These are phyloP conservation scores for Eutreptiella sp. DNA, from an alignment of 208 protist genomes.

Conservation along the genomic window DNA sequence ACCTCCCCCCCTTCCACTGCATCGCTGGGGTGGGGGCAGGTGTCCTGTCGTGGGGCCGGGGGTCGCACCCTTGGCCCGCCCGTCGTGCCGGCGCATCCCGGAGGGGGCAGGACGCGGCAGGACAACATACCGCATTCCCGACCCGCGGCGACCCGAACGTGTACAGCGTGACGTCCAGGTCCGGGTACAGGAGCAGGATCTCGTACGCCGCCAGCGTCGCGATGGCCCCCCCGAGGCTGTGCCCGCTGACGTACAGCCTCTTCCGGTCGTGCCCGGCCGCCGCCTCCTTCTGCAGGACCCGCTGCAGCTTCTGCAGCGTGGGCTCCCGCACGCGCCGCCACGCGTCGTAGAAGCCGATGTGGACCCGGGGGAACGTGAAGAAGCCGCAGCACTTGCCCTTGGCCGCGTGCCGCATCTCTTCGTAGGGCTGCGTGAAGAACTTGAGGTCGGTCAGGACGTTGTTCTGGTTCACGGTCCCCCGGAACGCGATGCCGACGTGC, in stretches of 20 bases:
- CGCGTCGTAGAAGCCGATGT: constrained; percentile 65
- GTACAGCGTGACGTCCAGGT: constrained; percentile 70
- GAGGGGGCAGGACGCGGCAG: no score
- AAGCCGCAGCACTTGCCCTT: constrained; percentile 12
- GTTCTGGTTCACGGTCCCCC: constrained; percentile 63
- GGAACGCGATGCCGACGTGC: constrained; percentile 62
- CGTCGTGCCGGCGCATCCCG: no score
- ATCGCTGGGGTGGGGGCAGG: no score
- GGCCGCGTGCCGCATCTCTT: constrained; percentile 48
- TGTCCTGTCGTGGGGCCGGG: no score
- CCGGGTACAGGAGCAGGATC: constrained; percentile 50
- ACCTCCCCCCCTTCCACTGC: no score
- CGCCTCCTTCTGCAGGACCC: constrained; percentile 34
- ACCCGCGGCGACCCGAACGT: constrained; percentile 75
- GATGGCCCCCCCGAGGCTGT: constrained; percentile 76
- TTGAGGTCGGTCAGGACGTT: constrained; percentile 70
- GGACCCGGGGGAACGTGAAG: constrained; percentile 45
- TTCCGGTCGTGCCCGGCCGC: constrained; percentile 39
- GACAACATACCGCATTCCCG: no score
- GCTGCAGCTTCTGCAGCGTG: constrained; percentile 50
- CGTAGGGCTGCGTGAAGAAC: constrained; percentile 50
- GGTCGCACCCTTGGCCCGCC: no score
- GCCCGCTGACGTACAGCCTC: constrained; percentile 68
- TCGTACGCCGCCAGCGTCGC: constrained; percentile 74
- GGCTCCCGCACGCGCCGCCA: constrained; percentile 61